phyloP scores from a whole-genome alignment of 306 rosid genomes.

The Dalbergia cultrata region DNA sequence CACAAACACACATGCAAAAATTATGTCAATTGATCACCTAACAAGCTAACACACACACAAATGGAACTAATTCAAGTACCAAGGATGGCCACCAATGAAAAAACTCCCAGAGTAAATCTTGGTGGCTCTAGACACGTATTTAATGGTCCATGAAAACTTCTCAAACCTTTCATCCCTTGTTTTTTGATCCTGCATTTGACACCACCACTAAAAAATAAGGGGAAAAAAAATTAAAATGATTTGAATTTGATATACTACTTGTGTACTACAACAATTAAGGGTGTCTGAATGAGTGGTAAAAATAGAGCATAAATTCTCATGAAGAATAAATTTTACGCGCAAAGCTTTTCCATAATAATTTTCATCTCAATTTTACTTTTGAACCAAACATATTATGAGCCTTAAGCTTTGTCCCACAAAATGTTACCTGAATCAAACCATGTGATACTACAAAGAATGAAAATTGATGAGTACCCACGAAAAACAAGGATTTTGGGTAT shows the following conservation, averaged over 20 bases:
- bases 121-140: conserved; percentile 22
- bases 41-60: not conserved
- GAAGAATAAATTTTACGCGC: no score
- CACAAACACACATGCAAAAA: not conserved
- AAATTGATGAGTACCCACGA: not conserved
- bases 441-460: not conserved
- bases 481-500: not conserved
- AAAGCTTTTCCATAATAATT: no score
- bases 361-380: no score
- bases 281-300: no score
- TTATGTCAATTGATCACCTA: not conserved
- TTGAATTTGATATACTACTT: not conserved
- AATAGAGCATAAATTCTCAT: no score
- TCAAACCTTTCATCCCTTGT: not conserved
- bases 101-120: conserved; percentile 19
- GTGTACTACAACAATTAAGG: not conserved
- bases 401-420: no score
- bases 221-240: not conserved
- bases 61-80: conserved; percentile 29
- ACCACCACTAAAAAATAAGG: not conserved
- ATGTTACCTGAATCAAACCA: no score
- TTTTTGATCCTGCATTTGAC: conserved; percentile 28
- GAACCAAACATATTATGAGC: no score
- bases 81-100: not conserved
- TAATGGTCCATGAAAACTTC: conserved; percentile 41